A percentile compares a stretch with the other conserved stretches of the same genome.
Evolutionary conservation across 257 asterid genomes (phyloP).

Genomic region (Solanum bukasovii): DNA sequence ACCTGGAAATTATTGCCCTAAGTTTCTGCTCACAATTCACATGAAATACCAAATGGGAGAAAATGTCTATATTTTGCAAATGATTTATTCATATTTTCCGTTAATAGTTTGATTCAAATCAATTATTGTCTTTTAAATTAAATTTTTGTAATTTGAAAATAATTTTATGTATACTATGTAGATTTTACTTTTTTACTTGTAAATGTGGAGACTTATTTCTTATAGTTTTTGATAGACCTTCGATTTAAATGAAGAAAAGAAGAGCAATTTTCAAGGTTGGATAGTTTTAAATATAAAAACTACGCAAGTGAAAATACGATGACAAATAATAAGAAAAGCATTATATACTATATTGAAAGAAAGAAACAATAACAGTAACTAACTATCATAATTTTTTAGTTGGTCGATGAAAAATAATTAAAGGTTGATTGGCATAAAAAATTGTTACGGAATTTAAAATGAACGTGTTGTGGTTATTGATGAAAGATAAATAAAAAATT

Average conservation of each 20-base stretch:
- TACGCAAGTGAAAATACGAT: neutral
- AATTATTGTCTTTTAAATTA: neutral
- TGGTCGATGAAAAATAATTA: neutral
- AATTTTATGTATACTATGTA: neutral
- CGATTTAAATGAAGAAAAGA: neutral
- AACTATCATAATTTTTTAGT: neutral
- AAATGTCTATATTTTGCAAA: neutral
- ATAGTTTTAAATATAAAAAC: neutral
- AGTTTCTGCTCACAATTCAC: neutral
- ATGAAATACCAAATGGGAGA: neutral
- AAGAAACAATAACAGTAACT: neutral
- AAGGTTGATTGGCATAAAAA: neutral
- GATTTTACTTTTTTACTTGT: neutral
- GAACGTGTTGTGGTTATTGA: neutral
- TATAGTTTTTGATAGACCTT: neutral
- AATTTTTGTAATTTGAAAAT: neutral
- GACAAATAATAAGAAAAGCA: neutral
- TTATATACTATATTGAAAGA: neutral
- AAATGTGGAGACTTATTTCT: fast-evolving
- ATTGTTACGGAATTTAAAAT: neutral
- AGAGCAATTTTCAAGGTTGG: fast-evolving
- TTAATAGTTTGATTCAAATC: neutral
- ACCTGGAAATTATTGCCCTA: neutral
- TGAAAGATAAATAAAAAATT: neutral
- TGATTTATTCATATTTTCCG: neutral